phyloP scores from a whole-genome alignment of 2,329 filamentous ascomycete genomes.

The Ophiostoma quercus region DNA sequence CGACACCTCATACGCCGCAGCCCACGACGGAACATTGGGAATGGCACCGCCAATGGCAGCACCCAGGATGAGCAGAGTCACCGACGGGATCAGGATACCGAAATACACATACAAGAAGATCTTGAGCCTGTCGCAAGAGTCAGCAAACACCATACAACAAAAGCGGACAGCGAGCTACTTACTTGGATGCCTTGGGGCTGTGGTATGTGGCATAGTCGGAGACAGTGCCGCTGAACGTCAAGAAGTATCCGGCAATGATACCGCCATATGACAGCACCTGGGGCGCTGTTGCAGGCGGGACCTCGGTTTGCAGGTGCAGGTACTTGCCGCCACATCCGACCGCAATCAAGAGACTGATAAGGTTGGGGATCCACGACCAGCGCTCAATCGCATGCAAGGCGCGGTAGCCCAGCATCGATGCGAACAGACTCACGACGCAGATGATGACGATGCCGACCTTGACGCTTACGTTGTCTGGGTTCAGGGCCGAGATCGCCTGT shows the following conservation, averaged over 20 bases:
- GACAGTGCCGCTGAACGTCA: constrained; percentile 51
- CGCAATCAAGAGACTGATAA: constrained; percentile 48
- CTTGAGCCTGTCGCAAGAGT: constrained; percentile 30
- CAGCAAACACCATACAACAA: neutral
- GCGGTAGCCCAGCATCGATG: constrained; percentile 52
- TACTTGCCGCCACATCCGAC: constrained; percentile 50
- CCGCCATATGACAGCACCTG: constrained; percentile 43
- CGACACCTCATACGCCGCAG: constrained; percentile 38
- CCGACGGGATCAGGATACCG: constrained; percentile 47
- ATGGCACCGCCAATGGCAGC: constrained; percentile 49
- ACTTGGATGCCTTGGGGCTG: constrained; percentile 41
- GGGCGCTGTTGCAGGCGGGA: constrained; percentile 36
- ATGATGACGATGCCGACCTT: constrained; percentile 55
- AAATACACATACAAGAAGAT: constrained; percentile 48
- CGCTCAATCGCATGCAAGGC: constrained; percentile 51
- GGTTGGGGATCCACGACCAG: constrained; percentile 53
- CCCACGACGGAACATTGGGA: constrained; percentile 41
- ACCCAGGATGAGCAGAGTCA: constrained; percentile 46
- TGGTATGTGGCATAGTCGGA: constrained; percentile 58
- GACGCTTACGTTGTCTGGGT: constrained; percentile 43
- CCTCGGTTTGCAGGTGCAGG: constrained; percentile 43
- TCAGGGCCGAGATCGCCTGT: constrained; percentile 46
- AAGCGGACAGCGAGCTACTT: constrained; percentile 24
- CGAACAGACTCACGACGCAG: constrained; percentile 47
- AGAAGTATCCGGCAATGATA: constrained; percentile 48